Conservation (phyloP, 192 early-diverging fungal genomes). For the Ambispora gerdemannii region DNA sequence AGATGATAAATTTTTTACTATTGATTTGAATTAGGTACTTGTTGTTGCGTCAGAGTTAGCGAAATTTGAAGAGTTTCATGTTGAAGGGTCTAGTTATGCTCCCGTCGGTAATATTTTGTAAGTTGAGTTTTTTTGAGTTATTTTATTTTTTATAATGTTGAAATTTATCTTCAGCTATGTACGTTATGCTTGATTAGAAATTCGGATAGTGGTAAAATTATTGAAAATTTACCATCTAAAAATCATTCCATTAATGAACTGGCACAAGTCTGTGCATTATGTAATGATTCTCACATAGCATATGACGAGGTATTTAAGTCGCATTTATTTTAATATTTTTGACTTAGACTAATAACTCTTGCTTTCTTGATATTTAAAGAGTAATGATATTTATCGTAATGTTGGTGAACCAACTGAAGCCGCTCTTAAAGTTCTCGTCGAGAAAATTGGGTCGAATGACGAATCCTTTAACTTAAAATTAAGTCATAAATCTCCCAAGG, state of each 20-base stretch:
- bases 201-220: slow-evolving; percentile 43
- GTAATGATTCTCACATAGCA: slow-evolving; percentile 85
- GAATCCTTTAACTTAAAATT: slow-evolving; percentile 60
- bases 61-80: slow-evolving; percentile 63
- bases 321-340: too few species aligned
- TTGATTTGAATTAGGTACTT: slow-evolving; percentile 34
- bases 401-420: slow-evolving; percentile 99
- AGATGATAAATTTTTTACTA: neutral
- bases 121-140: neutral
- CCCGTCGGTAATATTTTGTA: slow-evolving; percentile 66
- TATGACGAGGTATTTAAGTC: slow-evolving; percentile 65
- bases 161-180: neutral
- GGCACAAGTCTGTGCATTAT: slow-evolving; percentile 77
- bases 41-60: slow-evolving; percentile 51
- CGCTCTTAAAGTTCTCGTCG: slow-evolving; percentile 88
- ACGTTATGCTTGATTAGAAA: slow-evolving; percentile 40
- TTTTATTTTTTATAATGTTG: neutral
- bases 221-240: slow-evolving; percentile 53
- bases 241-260: slow-evolving; percentile 66
- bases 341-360: too few species aligned
- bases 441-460: slow-evolving; percentile 86
- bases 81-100: slow-evolving; percentile 84
- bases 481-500: slow-evolving; percentile 42
- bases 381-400: slow-evolving; percentile 50
- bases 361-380: neutral